Evolutionary conservation across 306 rosid species (phyloP).

Genomic region (Glycyrrhiza uralensis): DNA sequence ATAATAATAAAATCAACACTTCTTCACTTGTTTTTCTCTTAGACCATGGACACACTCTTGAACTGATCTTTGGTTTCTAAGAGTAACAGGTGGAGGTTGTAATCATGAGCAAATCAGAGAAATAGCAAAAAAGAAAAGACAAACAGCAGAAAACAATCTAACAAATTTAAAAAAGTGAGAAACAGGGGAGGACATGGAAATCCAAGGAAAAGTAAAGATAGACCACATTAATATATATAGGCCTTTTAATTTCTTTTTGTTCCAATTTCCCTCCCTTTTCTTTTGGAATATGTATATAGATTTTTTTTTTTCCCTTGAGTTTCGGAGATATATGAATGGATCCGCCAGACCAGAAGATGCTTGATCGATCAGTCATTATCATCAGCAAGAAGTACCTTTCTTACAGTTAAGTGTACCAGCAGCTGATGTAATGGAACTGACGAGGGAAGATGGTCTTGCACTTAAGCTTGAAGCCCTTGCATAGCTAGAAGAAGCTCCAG

Average conservation of each 20-base stretch:
- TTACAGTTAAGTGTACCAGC: conserved; percentile 75
- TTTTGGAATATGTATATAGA: neutral
- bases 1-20: conserved; percentile 58
- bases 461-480: conserved; percentile 88
- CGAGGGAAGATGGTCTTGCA: conserved; percentile 85
- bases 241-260: neutral
- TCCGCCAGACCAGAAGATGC: neutral
- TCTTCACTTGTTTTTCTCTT: conserved; percentile 51
- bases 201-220: conserved; percentile 29
- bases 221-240: neutral
- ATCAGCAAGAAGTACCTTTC: conserved; percentile 71
- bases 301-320: neutral
- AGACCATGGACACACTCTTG: conserved; percentile 45
- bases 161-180: neutral
- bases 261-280: conserved; percentile 14
- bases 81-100: conserved; percentile 79
- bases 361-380: conserved; percentile 21
- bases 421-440: conserved; percentile 54
- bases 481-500: conserved; percentile 84
- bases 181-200: conserved; percentile 21
- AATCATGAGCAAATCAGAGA: conserved; percentile 24
- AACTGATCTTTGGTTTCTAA: conserved; percentile 35
- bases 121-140: neutral
- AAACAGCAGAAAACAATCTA: conserved; percentile 16
- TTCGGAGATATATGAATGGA: conserved; percentile 22